Conservation (phyloP, 148 eudicot genomes). For the Cornus controversa region DNA sequence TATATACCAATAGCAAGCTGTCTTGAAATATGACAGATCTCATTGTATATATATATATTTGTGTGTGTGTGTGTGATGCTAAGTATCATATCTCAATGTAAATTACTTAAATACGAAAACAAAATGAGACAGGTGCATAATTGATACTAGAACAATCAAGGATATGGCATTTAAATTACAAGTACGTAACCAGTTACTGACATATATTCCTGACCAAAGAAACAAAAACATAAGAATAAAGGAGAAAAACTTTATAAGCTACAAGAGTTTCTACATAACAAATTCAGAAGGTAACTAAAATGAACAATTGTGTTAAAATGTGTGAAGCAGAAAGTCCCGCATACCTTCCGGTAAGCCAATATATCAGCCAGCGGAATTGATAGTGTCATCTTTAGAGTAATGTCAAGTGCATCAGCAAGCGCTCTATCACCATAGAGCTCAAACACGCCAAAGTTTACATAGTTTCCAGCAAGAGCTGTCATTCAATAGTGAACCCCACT, state of each 20-base stretch:
- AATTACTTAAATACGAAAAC: not conserved
- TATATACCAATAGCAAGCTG: not conserved
- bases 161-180: not conserved
- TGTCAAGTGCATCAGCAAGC: constrained; percentile 89
- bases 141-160: not conserved
- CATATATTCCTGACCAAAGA: not conserved
- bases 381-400: constrained; percentile 81
- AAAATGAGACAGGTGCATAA: not conserved
- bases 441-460: constrained; percentile 97
- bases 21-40: not conserved
- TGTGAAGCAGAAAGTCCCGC: not conserved
- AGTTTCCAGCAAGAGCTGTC: constrained; percentile 92
- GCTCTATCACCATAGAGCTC: constrained; percentile 98
- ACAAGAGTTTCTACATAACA: not conserved
- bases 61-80: no score
- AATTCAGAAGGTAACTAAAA: not conserved
- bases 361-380: constrained; percentile 87
- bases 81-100: not conserved
- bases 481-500: constrained; percentile 20
- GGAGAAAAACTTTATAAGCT: not conserved
- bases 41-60: not conserved
- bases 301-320: no score
- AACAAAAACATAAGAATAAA: not conserved
- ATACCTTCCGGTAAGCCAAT: constrained; percentile 88
- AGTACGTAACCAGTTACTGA: not conserved